phyloP scores from a whole-genome alignment of 2,329 filamentous ascomycete genomes.

The Apiospora sp. region DNA sequence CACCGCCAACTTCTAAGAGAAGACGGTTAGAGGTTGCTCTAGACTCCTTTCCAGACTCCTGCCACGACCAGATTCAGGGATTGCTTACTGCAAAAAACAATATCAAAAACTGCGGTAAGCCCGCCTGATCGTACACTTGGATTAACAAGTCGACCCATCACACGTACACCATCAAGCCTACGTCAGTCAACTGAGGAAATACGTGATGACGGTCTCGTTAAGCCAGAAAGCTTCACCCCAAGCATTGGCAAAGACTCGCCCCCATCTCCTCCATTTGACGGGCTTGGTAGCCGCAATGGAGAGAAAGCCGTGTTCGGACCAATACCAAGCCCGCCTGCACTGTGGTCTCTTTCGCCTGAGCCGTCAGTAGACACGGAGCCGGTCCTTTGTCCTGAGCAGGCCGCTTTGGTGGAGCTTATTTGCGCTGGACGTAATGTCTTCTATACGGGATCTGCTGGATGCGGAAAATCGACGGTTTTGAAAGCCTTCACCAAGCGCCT shows the following conservation, averaged over 20 bases:
- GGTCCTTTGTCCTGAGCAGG: conserved; percentile 55
- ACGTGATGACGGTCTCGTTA: neutral
- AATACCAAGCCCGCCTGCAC: too few relatives aligned
- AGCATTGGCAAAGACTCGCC: neutral
- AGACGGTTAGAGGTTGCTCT: neutral
- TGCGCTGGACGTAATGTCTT: conserved; percentile 64
- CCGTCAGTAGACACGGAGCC: conserved; percentile 32
- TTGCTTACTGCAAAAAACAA: neutral
- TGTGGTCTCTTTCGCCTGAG: neutral
- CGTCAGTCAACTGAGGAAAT: neutral
- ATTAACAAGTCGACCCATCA: too few relatives aligned
- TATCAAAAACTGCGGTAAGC: neutral
- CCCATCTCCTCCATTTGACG: neutral
- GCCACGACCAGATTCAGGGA: neutral
- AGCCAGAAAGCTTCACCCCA: neutral
- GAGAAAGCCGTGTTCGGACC: neutral
- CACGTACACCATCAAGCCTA: neutral
- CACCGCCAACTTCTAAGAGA: neutral
- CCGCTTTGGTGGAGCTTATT: conserved; percentile 58
- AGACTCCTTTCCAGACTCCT: neutral
- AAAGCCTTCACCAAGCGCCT: conserved; percentile 55
- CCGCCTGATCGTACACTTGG: neutral
- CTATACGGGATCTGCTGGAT: conserved; percentile 70
- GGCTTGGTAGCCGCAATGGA: neutral
- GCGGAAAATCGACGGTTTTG: conserved; percentile 65